Evolutionary conservation across 768 basidiomycete genomes (phyloP).

Genomic region (Mycena rebaudengoi): DNA sequence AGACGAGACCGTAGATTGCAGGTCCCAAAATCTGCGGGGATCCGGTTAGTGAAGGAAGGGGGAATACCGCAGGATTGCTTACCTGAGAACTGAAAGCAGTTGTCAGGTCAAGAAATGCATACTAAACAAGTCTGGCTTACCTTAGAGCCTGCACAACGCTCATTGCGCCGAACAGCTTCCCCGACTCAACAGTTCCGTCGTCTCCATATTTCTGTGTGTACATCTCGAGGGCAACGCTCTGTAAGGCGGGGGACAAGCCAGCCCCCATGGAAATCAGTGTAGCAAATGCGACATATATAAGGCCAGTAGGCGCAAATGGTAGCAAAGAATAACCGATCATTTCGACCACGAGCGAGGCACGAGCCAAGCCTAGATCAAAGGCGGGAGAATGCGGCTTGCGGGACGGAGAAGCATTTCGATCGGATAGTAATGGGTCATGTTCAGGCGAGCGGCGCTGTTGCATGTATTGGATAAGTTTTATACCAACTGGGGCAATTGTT

Average conservation of each 20-base stretch:
- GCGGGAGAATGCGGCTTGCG: slow-evolving; percentile 35
- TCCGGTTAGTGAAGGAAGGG: too few relatives aligned
- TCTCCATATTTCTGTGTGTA: slow-evolving; percentile 47
- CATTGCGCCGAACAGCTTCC: slow-evolving; percentile 70
- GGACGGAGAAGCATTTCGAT: neutral
- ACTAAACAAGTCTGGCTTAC: slow-evolving; percentile 29
- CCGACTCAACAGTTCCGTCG: slow-evolving; percentile 39
- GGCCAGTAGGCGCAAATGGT: slow-evolving; percentile 45
- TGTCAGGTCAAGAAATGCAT: neutral
- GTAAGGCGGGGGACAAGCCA: slow-evolving; percentile 60
- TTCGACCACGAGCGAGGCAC: slow-evolving; percentile 58
- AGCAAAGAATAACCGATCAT: slow-evolving; percentile 50
- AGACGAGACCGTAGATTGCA: slow-evolving; percentile 62
- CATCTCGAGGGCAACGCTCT: slow-evolving; percentile 64
- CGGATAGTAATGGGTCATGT: slow-evolving; percentile 23
- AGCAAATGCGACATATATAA: slow-evolving; percentile 49
- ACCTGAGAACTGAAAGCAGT: slow-evolving; percentile 34
- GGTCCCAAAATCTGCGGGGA: slow-evolving; percentile 63
- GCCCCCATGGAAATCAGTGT: slow-evolving; percentile 52
- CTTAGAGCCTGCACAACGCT: slow-evolving; percentile 63
- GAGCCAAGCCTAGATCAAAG: slow-evolving; percentile 64
- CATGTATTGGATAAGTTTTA: slow-evolving; percentile 45
- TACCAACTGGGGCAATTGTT: slow-evolving; percentile 41
- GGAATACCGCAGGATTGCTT: too few relatives aligned
- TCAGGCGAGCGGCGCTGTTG: slow-evolving; percentile 8